Base-by-base conservation (phyloP, 148 eudicot genomes). In the Silene conica region DNA sequence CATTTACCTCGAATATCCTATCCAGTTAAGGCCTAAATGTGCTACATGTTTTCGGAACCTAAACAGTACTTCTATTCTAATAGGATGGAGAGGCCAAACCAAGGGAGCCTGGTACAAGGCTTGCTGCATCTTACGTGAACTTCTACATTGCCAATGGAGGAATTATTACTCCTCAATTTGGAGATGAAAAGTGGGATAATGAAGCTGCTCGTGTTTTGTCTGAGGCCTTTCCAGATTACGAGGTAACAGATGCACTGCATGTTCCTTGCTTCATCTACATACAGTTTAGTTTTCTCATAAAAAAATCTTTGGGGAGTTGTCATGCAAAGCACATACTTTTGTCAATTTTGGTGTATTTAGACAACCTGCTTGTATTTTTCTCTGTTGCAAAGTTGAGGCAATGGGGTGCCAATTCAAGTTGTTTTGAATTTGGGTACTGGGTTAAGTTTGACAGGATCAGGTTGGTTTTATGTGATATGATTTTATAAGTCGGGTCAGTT, bases 101-200 rank as follows among this genome's bases (percentile, higher is more conserved):
- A 59, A 87, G 98, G 83, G 82, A 79, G 48, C 71, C 93, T 54
- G 90, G 93, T 52, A 88, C 90, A 6, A 94, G 98, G 81, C 89
- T 94, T 77, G 97, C 97, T 74, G 98, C 98, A 77, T 91, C 97
- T 16, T 94, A 94, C 82, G 83, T 92, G 68, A 94, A 94, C 87
- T 94, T 92, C 82, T 94, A 94, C 79, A 85, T 94, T 78, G 93
- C 97, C 66, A 91, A 94, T 78, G 87, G 85, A 80, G 97, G 89
- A 58, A 90, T 94, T 48, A 94, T 94, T 63, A 67, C 85, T 20
- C 97, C 97, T 45, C 93, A 94, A 76, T 94, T 94, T 86, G 98
- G 98, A 78, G 98, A 94, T 76, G 82, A 82, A 65, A 89, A 89
- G 75, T 83, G 96, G 97, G 98, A 94, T 69, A 80, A 80, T 28